Conservation (phyloP, 2,329 filamentous ascomycete species). For the Colletotrichum cuscutae region DNA sequence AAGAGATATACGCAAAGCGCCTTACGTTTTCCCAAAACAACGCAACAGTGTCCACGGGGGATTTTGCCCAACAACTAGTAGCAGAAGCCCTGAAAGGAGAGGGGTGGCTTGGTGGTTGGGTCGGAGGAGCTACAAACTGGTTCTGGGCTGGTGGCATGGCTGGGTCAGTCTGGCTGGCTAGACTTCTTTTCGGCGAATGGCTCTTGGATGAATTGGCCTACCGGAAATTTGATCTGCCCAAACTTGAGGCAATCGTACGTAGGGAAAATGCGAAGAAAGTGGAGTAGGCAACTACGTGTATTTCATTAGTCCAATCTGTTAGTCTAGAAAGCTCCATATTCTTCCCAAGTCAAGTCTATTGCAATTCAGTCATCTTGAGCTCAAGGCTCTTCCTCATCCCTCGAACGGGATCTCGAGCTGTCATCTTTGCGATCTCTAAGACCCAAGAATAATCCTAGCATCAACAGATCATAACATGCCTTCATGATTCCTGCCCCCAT, state of each 20-base stretch:
- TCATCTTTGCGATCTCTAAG: slow-evolving; percentile 42
- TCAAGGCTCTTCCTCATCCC: slow-evolving; percentile 23
- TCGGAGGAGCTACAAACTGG: slow-evolving; percentile 47
- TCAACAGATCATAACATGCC: slow-evolving; percentile 67
- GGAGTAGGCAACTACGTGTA: background rate
- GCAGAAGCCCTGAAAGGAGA: slow-evolving; percentile 52
- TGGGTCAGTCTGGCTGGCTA: slow-evolving; percentile 42
- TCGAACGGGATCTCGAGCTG: slow-evolving; percentile 28
- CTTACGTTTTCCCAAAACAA: slow-evolving; percentile 61
- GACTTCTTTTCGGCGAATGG: slow-evolving; percentile 43
- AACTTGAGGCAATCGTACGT: slow-evolving; percentile 32
- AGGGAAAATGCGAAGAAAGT: slow-evolving; percentile 19
- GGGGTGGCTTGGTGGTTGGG: slow-evolving; percentile 45
- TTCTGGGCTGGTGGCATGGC: slow-evolving; percentile 48
- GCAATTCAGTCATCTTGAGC: background rate
- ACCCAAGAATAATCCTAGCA: slow-evolving; percentile 60
- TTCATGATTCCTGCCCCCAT: slow-evolving; percentile 72
- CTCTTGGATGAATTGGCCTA: slow-evolving; percentile 43
- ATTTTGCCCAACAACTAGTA: slow-evolving; percentile 56
- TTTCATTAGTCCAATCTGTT: background rate
- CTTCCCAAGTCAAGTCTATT: background rate
- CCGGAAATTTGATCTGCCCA: slow-evolving; percentile 53
- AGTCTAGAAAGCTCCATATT: too few relatives aligned
- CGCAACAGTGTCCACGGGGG: slow-evolving; percentile 54
- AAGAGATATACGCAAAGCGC: slow-evolving; percentile 57